Evolutionary conservation across 2,329 filamentous ascomycete species (phyloP), one percentile per base, ranked within the genome.

Genomic region (Colletotrichum graminicola): DNA sequence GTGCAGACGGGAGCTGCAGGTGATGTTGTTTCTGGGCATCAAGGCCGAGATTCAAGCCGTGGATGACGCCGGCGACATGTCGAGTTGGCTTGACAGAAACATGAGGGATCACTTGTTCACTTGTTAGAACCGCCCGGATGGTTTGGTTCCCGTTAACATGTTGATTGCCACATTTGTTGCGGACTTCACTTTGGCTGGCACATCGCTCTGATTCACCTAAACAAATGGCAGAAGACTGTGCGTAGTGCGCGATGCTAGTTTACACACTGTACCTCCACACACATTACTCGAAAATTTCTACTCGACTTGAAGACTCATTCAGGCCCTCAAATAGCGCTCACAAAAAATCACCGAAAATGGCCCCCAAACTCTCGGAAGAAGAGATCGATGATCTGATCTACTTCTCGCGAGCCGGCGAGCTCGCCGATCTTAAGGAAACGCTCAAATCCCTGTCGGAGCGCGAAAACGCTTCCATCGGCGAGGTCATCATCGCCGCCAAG

Each of bases 371-470:
- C 60, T 88, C 89, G 61, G 91, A 93, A 79, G 95, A 97, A 64
- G 90, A 94, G 80, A 92, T 97, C 77, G 95, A 98, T 80, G 95
- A 98, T 82, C 88, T 98, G 75, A 89, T 98, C 75, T 98, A 97
- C 84, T 90, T 94, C 75, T 89, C 94, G 2, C 93, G 95, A 47
- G 87, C 89, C 0, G 94, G 94, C 74, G 95, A 98, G 74, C 84
- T 90, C 68, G 83, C 86, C 23, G 93, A 95, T 34, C 85, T 98
- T 59, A 84, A 87, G 1, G 81, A 84, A 43, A 79, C 84, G 11
- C 85, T 97, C 62, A 82, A 87, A 16, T 84, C 85, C 34, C 82
- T 97, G 26, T 86, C 90, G 39, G 82, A 87, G 74, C 87, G 91
- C 68, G 90, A 94, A 79, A 86, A 84, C 69, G 86, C 85, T 61